Evolutionary conservation across 768 basidiomycete genomes (phyloP), one percentile per base, ranked within the genome.

Genomic region (Kwoniella botswanensis): DNA sequence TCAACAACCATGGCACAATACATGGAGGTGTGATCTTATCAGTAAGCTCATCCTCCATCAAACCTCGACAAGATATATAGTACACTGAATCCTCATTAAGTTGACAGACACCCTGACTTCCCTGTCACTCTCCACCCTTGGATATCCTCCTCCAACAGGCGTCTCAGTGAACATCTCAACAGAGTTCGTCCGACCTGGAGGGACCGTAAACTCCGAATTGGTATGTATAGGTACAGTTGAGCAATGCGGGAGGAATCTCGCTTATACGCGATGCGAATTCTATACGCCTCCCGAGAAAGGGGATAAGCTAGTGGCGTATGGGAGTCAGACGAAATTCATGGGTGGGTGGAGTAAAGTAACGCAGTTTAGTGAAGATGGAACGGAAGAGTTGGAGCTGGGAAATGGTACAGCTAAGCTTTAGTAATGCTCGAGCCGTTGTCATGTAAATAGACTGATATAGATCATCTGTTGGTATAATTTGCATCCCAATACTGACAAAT

Each of bases 71-170:
- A 21, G 18, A 58, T 21, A 21, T 0, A 44, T 9, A 26, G 4
- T 56, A 1, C 7, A 56, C 13, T 29, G 9, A 22, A 21, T 58
- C 35, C 17, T 61, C 4, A 13, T 35, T 21, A 17, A 83, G 82
- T 64, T 83, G 6, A 81, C 82, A 43, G 82, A 83, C 59, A 81
- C 81, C 0, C 71, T 83, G 42, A 81, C 80, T 12, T 81, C 82
- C 26, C 71, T 83, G 11, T 72, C 79, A 0, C 64, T 83, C 15
- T 80, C 79, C 4, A 81, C 82, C 1, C 67, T 74, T 0, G 82
- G 82, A 44, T 75, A 81, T 41, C 71, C 77, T 7, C 67, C 77
- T 2, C 82, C 82, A 3, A 83, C 82, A 57, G 82, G 82, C 5
- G 80, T 80, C 4, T 70, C 67, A 7, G 76, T 80, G 26, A 82